Percentiles rank a stretch among this genome's conserved stretches.
phyloP scores from a whole-genome alignment of 2,329 filamentous ascomycete species.

The Beauveria pseudobassiana region DNA sequence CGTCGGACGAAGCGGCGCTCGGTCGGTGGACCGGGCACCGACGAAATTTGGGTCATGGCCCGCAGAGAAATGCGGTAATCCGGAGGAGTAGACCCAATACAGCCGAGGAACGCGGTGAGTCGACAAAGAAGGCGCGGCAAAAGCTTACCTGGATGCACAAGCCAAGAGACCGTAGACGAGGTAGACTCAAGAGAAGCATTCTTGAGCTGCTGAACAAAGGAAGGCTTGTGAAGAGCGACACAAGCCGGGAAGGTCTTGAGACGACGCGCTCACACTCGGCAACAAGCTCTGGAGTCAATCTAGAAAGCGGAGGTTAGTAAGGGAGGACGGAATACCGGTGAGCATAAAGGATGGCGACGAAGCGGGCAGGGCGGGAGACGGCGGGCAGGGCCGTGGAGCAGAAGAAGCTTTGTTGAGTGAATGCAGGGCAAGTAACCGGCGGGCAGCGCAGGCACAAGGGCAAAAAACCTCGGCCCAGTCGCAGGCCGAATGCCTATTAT shows the following conservation, averaged over 20 bases:
- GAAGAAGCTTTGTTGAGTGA: constrained; percentile 3
- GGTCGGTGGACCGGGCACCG: constrained; percentile 12
- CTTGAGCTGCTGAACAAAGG: constrained; percentile 54
- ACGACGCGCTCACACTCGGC: constrained; percentile 54
- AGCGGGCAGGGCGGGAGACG: background rate
- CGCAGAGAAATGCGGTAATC: constrained; percentile 2
- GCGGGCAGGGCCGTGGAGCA: background rate
- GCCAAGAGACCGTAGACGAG: constrained; percentile 52
- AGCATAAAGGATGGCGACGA: too few species aligned
- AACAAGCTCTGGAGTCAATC: constrained; percentile 49
- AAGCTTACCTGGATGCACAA: constrained; percentile 48
- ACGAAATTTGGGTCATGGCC: constrained; percentile 10
- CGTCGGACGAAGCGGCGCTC: background rate
- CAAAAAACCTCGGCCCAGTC: constrained; percentile 9
- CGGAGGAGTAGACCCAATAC: background rate
- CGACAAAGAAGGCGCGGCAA: constrained; percentile 13
- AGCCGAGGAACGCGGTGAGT: constrained; percentile 15
- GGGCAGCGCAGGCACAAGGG: background rate
- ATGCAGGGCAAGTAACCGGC: constrained; percentile 8
- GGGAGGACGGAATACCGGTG: constrained; percentile 9
- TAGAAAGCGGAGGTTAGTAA: constrained; percentile 21
- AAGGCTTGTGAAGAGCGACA: constrained; percentile 56
- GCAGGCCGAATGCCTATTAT: background rate
- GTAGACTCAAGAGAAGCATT: constrained; percentile 46
- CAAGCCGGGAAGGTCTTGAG: constrained; percentile 53